Evolutionary conservation across 2,329 filamentous ascomycete genomes (phyloP).

Genomic region (Fusarium sp.): DNA sequence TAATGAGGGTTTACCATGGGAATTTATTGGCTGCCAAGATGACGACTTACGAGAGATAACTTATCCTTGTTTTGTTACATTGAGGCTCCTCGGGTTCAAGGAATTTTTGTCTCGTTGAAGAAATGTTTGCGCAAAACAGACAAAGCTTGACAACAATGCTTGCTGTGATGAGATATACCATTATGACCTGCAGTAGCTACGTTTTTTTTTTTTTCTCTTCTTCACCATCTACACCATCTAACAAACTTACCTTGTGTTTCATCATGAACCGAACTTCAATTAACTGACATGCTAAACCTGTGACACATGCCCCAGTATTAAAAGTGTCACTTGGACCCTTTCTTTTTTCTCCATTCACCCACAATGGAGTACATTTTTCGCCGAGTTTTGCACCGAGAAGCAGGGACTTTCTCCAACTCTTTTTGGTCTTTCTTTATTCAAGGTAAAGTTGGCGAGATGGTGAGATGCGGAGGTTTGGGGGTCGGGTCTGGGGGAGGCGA

Average conservation of each 20-base stretch:
- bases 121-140: no score
- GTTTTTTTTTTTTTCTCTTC: no score
- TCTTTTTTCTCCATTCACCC: background rate
- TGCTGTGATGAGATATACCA: background rate
- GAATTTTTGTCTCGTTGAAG: no score
- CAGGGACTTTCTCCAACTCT: conserved; percentile 6
- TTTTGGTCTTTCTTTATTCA: background rate
- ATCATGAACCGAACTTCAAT: background rate
- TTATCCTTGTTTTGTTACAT: background rate
- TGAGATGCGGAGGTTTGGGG: conserved; percentile 11
- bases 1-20: conserved; percentile 25
- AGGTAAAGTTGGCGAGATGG: conserved; percentile 12
- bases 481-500: conserved; percentile 13
- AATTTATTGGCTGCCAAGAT: conserved; percentile 13
- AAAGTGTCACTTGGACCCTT: conserved; percentile 7
- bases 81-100: background rate
- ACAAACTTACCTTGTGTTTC: no score
- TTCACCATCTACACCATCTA: background rate
- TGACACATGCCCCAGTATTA: conserved; percentile 14
- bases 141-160: no score
- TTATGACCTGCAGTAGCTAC: background rate
- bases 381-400: conserved; percentile 26
- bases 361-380: conserved; percentile 5
- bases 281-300: background rate
- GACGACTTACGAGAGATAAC: background rate